Conservation (phyloP, 345 rosid genomes). For the Syzygium aromaticum region DNA sequence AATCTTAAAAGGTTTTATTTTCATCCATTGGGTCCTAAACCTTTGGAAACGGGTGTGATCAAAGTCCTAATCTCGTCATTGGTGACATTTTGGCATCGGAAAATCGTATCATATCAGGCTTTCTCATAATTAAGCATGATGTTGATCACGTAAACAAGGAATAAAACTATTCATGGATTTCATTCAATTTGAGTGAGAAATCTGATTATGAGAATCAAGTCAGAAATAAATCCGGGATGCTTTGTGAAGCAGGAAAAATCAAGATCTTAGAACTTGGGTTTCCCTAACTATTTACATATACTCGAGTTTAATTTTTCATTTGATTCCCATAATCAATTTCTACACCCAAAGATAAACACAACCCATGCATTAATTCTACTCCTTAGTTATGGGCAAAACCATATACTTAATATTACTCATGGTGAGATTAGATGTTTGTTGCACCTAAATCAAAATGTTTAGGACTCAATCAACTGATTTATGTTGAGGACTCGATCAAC, state of each 20-base stretch:
- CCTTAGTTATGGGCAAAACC: background rate
- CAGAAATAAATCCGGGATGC: background rate
- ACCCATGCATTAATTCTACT: background rate
- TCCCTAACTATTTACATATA: background rate
- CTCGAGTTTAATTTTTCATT: background rate
- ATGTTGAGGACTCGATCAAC: background rate
- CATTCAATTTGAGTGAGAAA: background rate
- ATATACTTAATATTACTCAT: background rate
- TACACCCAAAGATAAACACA: background rate
- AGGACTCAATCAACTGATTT: background rate
- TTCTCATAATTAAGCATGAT: background rate
- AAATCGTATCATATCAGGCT: background rate
- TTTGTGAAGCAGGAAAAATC: background rate
- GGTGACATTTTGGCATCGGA: background rate
- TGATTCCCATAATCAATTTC: background rate
- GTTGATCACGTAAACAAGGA: background rate
- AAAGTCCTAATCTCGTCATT: background rate
- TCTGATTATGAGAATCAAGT: background rate
- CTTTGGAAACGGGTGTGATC: background rate
- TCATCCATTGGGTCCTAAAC: background rate
- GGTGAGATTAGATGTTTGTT: background rate
- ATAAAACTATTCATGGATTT: background rate
- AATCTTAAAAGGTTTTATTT: background rate
- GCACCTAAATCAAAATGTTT: background rate
- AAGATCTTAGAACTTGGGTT: background rate